Conservation (phyloP, 2,329 filamentous ascomycete species). For the Talaromyces sp. region DNA sequence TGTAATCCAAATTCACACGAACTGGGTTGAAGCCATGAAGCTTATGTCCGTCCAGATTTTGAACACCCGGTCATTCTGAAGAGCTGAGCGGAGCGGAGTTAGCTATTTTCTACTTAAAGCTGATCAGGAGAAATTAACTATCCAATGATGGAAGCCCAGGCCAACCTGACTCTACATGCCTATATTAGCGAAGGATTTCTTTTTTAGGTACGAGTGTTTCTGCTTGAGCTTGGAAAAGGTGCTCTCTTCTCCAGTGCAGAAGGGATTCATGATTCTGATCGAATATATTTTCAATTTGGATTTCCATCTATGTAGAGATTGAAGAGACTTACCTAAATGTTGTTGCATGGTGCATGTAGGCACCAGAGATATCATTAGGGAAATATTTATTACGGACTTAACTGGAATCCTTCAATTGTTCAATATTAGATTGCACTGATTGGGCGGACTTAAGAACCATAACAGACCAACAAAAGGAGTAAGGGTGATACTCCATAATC, state of each 20-base stretch:
- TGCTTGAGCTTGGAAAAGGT: too few relatives aligned
- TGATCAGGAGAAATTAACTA: not conserved
- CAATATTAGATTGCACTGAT: not conserved
- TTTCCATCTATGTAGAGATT: not conserved
- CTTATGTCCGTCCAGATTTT: not conserved
- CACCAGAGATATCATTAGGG: not conserved
- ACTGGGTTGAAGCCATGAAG: not conserved
- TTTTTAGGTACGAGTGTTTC: too few relatives aligned
- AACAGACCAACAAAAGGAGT: not conserved
- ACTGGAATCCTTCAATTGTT: too few relatives aligned
- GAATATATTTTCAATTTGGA: not conserved
- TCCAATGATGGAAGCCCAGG: not conserved
- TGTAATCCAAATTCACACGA: not conserved
- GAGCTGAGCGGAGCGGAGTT: not conserved
- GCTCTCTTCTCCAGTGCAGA: not conserved
- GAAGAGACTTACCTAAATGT: not conserved
- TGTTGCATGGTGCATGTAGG: not conserved
- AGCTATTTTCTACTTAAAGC: not conserved
- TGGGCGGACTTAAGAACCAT: not conserved
- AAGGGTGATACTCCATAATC: not conserved
- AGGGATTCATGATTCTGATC: not conserved
- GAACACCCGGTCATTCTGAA: not conserved
- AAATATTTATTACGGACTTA: too few relatives aligned
- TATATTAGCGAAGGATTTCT: not conserved
- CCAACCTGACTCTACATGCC: not conserved